Conservation (phyloP, 73 alveolate genomes). For the Symbiodinium pilosum region DNA sequence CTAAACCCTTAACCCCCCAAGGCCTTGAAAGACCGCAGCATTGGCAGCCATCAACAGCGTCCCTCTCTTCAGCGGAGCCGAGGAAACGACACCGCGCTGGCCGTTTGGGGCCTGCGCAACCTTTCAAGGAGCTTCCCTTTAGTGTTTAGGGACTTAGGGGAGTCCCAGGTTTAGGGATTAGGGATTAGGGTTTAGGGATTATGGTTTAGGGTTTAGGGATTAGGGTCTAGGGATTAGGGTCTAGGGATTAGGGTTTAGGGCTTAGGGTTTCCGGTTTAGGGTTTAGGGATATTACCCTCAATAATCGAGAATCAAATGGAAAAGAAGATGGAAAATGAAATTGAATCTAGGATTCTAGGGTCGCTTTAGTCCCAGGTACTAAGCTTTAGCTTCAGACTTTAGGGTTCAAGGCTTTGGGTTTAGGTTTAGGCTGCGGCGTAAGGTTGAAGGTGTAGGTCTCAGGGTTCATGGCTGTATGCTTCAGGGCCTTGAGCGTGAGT, state of each 20-base stretch:
- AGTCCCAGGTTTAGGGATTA: not conserved
- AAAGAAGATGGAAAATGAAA: not conserved
- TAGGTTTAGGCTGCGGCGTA: too few relatives aligned
- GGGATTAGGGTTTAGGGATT: not conserved
- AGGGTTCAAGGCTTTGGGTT: too few relatives aligned
- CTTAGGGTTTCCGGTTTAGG: not conserved
- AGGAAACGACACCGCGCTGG: conserved; percentile 15
- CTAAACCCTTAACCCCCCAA: too few relatives aligned
- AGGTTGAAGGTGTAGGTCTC: too few relatives aligned
- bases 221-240: not conserved
- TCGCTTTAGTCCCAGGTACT: too few relatives aligned
- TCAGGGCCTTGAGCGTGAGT: too few relatives aligned
- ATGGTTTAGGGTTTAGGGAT: not conserved
- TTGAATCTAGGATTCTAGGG: too few relatives aligned
- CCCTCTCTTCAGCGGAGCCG: not conserved
- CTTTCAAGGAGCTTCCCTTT: not conserved
- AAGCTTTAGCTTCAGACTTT: not conserved
- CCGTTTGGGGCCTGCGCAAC: conserved; percentile 4
- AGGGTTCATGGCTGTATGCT: too few relatives aligned
- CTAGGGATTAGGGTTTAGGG: not conserved
- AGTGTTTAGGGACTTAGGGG: too few relatives aligned
- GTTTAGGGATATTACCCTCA: not conserved
- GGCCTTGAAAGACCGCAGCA: conserved; percentile 40
- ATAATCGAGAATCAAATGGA: too few relatives aligned
- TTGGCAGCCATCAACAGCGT: conserved; percentile 50